Base-by-base conservation (phyloP, 2,329 filamentous ascomycete species). In the Plenodomus tracheiphilus region DNA sequence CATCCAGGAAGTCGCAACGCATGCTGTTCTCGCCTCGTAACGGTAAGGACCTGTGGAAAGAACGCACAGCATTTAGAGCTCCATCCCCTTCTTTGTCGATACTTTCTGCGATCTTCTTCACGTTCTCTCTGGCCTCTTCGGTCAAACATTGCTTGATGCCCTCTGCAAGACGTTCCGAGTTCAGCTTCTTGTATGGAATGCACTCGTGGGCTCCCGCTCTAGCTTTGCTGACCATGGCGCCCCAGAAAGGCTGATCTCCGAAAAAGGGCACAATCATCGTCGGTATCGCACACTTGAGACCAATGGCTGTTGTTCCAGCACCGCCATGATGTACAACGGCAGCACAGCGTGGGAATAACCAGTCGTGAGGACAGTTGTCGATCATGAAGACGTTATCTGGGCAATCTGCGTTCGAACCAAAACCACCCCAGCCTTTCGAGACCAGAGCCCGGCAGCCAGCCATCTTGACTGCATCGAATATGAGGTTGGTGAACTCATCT, bases 231-330 rank as follows among this genome's bases (percentile, higher is more conserved):
- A 91, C 79, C 83, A 88, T 88, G 16, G 78, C 77, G 2, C 87
- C 88, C 88, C 88, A 83, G 59, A 83, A 82, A 1, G 76, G 77
- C 61, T 83, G 80, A 41, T 83, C 81, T 42, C 80, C 80, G 54
- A 83, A 91, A 72, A 91, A 91, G 0, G 88, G 88, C 2, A 91
- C 85, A 20, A 91, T 81, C 82, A 90, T 87, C 4, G 85, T 89
- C 0, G 88, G 88, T 59, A 81, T 83, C 3, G 81, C 88, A 54
- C 81, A 86, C 66, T 87, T 88, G 25, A 91, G 75, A 1, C 86
- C 86, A 39, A 87, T 87, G 1, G 88, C 88, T 0, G 87, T 89
- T 0, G 88, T 91, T 2, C 88, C 88, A 0, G 88, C 88, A 11
- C 88, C 88, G n/a, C 88, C 88, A 54, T 91, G 88, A 52, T 89